These are phyloP conservation scores for Metschnikowia noctiluminum DNA, from an alignment of 805 yeast species.

Conservation along the genomic window DNA sequence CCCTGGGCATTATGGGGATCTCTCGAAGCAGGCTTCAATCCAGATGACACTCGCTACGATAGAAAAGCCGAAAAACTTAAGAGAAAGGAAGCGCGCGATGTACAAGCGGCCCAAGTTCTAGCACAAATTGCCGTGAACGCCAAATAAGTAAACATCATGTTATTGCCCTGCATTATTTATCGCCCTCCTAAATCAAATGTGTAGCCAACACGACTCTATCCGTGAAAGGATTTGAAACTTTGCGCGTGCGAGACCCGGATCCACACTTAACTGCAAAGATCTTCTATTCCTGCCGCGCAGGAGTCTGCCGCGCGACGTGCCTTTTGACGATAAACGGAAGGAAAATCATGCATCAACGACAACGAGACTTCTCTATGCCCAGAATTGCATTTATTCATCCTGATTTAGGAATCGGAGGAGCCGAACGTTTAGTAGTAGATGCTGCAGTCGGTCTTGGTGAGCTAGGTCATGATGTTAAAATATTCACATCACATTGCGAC, in stretches of 20 bases:
- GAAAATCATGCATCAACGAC: no score
- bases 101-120: conserved; percentile 10
- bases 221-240: no score
- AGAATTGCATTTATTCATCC: conserved; percentile 89
- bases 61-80: conserved; percentile 59
- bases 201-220: no score
- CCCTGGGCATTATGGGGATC: conserved; percentile 91
- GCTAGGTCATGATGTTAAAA: conserved; percentile 51
- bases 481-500: conserved; percentile 92
- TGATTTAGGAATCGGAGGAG: conserved; percentile 96
- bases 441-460: conserved; percentile 85
- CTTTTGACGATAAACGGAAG: no score
- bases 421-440: conserved; percentile 95
- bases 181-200: no score
- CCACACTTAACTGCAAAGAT: no score
- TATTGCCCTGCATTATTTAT: no score
- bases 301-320: no score
- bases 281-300: no score
- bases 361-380: conserved; percentile 4
- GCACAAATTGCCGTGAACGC: not conserved
- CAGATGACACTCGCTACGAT: conserved; percentile 69
- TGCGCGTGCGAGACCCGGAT: no score
- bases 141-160: no score
- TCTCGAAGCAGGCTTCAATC: conserved; percentile 82
- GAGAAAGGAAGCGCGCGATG: conserved; percentile 42